Evolutionary conservation across 176 grass and related monocot genomes (phyloP), one percentile per base, ranked within the genome.

Genomic region (Thalia dealbata): DNA sequence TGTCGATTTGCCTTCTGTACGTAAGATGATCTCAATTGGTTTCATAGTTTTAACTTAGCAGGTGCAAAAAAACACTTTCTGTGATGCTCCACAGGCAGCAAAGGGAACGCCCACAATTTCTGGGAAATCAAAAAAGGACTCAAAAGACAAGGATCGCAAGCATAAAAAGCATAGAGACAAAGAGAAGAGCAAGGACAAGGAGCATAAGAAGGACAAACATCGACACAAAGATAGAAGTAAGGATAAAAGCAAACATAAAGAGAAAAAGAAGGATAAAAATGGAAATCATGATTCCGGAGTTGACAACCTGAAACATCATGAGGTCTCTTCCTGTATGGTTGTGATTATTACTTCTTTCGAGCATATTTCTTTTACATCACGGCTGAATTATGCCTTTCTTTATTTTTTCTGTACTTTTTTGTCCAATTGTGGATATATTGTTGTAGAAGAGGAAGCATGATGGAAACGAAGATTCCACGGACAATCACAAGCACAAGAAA

Each of bases 121-220:
- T 18, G 80, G 78, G 43, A 96, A 91, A 84, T 75, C 61, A 15
- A 96, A 88, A 91, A 86, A 81, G 22, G 86, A 84, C 29, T 88
- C 77, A 56, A 96, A 82, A 69, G 91, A 91, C 72, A 96, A 89
- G 83, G 91, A 96, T 54, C 88, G 85, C 79, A 96, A 91, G 78
- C 91, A 96, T 78, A 96, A 91, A 78, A 96, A 77, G 44, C 88
- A 96, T 71, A 96, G 79, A 76, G 91, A 84, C 43, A 96, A 83
- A 84, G 91, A 95, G 38, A 86, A 78, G 78, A 83, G 91, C 28
- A 96, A 86, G 74, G 91, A 96, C 71, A 96, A 82, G 86, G 91
- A 96, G 71, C 91, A 91, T 72, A 91, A 91, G 83, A 96, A 96
- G 67, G 88, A 89, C 69, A 96, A 85, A 78, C 86, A 96, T 80